Percentiles rank a stretch among this genome's conserved stretches.
phyloP scores from a whole-genome alignment of 345 rosid species.

The Sonneratia caseolaris region DNA sequence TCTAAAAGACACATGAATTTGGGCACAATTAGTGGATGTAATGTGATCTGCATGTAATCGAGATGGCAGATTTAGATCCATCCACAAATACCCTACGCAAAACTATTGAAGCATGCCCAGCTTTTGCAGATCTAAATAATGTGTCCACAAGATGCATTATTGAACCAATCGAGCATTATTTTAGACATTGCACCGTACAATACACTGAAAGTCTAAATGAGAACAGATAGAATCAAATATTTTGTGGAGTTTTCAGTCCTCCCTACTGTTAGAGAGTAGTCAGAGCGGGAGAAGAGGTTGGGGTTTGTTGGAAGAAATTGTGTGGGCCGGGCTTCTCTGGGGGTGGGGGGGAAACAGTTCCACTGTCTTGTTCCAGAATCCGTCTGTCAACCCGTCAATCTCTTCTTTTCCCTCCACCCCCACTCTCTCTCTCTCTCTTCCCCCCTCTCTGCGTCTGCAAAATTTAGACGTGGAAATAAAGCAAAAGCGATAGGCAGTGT shows the following conservation, averaged over 20 bases:
- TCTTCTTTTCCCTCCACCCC: neutral
- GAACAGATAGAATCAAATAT: neutral
- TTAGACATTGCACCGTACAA: neutral
- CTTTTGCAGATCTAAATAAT: no score
- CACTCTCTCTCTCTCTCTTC: neutral
- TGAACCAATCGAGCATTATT: neutral
- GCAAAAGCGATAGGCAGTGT: conserved; percentile 21
- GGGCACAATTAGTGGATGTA: no score
- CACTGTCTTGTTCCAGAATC: conserved; percentile 25
- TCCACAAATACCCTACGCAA: no score
- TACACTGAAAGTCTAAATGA: neutral
- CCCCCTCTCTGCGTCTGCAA: neutral
- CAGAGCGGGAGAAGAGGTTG: neutral
- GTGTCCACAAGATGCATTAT: neutral
- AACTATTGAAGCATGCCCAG: no score
- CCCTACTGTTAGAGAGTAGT: neutral
- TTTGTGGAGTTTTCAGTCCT: neutral
- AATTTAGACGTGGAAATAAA: conserved; percentile 43
- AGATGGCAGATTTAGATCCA: no score
- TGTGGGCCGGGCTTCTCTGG: neutral
- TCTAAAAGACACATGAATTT: no score
- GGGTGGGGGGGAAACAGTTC: conserved; percentile 10
- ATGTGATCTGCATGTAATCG: no score
- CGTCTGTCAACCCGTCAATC: conserved; percentile 1
- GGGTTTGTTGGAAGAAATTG: neutral